These are phyloP conservation scores for Colletotrichum tropicicola DNA, from an alignment of 2,329 filamentous ascomycete genomes.

Conservation along the genomic window DNA sequence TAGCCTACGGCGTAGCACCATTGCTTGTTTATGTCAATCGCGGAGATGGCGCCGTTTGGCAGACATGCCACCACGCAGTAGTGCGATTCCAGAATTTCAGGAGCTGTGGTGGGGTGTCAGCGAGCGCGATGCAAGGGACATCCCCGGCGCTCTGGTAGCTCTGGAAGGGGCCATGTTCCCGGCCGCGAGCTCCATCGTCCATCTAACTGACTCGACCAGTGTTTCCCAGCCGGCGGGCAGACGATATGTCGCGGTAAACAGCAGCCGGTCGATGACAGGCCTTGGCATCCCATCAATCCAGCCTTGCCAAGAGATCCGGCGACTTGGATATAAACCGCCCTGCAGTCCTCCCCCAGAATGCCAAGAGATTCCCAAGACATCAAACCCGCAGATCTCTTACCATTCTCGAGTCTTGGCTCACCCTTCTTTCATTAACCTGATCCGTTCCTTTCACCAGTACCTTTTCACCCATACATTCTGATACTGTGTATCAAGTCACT, in stretches of 20 bases:
- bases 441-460: neutral
- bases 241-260: neutral
- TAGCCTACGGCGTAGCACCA: slow-evolving; percentile 7
- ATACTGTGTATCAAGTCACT: slow-evolving; percentile 25
- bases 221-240: neutral
- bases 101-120: slow-evolving; percentile 8
- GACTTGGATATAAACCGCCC: slow-evolving; percentile 28
- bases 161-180: neutral
- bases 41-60: slow-evolving; percentile 9
- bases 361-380: slow-evolving; percentile 28
- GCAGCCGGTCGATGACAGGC: neutral
- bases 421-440: slow-evolving; percentile 9
- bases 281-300: neutral
- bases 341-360: slow-evolving; percentile 16
- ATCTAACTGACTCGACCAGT: slow-evolving; percentile 19
- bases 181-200: neutral
- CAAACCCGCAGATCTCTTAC: slow-evolving; percentile 21
- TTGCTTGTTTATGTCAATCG: slow-evolving; percentile 16
- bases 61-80: neutral
- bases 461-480: neutral
- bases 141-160: neutral
- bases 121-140: neutral
- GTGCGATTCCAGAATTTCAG: slow-evolving; percentile 16
- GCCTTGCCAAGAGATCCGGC: slow-evolving; percentile 22
- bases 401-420: slow-evolving; percentile 25